Evolutionary conservation across 805 yeast genomes (phyloP), one percentile per base, ranked within the genome.

Genomic region (Blastobotrys muscicola): DNA sequence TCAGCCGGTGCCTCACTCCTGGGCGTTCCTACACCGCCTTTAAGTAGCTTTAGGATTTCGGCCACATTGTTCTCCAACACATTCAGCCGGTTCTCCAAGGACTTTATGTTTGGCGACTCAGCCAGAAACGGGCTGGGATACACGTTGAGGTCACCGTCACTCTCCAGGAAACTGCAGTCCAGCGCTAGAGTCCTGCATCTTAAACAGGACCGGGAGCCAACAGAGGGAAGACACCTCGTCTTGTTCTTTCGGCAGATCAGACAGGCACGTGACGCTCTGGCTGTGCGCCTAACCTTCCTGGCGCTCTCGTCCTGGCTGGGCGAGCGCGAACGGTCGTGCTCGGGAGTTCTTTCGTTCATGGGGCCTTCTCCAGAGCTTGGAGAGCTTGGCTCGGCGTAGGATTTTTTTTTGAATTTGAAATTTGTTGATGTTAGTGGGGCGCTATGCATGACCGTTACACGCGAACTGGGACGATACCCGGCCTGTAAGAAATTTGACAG

Each of bases 191-290:
- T 75, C 1, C 67, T 60, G 54, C 87, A 81, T 15, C 85, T 61
- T 14, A 79, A 59, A 61, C 87, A 80, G 2, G 75, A 66, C 7
- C 63, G 58, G 12, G 69, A 65, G 20, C 62, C 67, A 1, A 73
- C 66, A n/a, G 46, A 44, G 4, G 79, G 72, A 54, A 78, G 72
- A 50, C 87, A 81, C 45, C 82, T 61, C 1, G 85, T 73, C 62
- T 77, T 77, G 47, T 72, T 76, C 40, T 66, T 68, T 36, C 82
- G 65, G 53, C 83, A 77, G 6, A 66, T 54, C 5, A 69, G 70
- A 56, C 83, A 77, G 0, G 83, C 83, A 39, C 63, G 65, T 1
- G 71, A 51, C 0, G 80, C 75, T 35, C 82, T 38, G 11, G 50
- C 41, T 6, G 46, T 42, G 23, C 39, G 41, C 23, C 39, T 40